A percentile compares a stretch with the other conserved stretches of the same genome.
phyloP scores from a whole-genome alignment of 2,329 filamentous ascomycete species.

The Colletotrichum sp. region DNA sequence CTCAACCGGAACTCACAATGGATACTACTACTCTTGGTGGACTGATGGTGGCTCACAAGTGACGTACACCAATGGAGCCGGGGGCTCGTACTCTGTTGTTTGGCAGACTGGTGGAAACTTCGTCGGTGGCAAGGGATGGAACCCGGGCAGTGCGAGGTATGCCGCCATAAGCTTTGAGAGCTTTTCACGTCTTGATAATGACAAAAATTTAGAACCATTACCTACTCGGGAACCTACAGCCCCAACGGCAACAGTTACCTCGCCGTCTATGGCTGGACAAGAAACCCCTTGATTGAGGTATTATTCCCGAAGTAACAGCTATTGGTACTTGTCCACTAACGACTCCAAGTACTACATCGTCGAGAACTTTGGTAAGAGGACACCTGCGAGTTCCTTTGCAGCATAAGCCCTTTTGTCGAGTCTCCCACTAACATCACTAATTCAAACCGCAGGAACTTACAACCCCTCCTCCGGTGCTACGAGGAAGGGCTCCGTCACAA shows the following conservation, averaged over 20 bases:
- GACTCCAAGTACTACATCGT: background rate
- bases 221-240: constrained; percentile 40
- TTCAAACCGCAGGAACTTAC: background rate
- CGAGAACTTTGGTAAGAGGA: constrained; percentile 4
- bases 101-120: constrained; percentile 57
- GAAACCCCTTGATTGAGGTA: constrained; percentile 27
- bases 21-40: constrained; percentile 56
- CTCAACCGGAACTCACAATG: constrained; percentile 38
- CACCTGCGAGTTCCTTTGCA: too few relatives aligned
- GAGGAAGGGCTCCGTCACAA: constrained; percentile 53
- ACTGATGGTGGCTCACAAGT: constrained; percentile 48
- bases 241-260: constrained; percentile 43
- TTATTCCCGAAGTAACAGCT: background rate
- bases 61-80: constrained; percentile 45
- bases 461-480: constrained; percentile 26
- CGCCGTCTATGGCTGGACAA: constrained; percentile 43
- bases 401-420: too few relatives aligned
- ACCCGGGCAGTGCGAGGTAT: constrained; percentile 54
- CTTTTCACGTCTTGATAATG: background rate
- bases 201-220: constrained; percentile 29
- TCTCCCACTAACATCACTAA: background rate
- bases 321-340: background rate
- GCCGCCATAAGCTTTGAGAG: background rate
- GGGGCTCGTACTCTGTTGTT: constrained; percentile 46
- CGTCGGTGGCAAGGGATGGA: constrained; percentile 65